Conservation (phyloP, 345 rosid species). For the Brassica napus region DNA sequence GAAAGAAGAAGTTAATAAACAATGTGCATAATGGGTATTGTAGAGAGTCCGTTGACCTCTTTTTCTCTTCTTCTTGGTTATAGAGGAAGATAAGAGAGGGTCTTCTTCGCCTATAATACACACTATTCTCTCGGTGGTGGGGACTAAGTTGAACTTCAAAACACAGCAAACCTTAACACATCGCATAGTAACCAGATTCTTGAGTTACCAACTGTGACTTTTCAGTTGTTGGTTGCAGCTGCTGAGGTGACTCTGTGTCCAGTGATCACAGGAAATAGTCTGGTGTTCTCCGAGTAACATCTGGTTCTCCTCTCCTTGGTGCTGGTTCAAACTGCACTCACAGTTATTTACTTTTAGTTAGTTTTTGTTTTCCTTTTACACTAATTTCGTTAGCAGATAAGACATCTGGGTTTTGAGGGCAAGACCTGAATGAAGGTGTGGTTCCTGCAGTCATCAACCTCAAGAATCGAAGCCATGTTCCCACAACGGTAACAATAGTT, state of each 20-base stretch:
- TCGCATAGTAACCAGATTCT: slow-evolving; percentile 13
- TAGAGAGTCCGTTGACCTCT: slow-evolving; percentile 18
- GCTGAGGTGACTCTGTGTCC: slow-evolving; percentile 27
- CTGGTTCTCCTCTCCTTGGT: slow-evolving; percentile 97
- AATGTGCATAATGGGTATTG: slow-evolving; percentile 28
- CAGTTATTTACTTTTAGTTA: neutral
- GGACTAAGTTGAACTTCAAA: slow-evolving; percentile 24
- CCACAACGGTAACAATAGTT: slow-evolving; percentile 98
- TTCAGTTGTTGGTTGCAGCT: slow-evolving; percentile 33
- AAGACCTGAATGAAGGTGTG: slow-evolving; percentile 96
- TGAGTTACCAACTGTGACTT: slow-evolving; percentile 22
- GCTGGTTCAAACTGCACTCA: slow-evolving; percentile 93
- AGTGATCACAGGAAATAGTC: slow-evolving; percentile 78
- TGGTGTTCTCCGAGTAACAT: slow-evolving; percentile 92
- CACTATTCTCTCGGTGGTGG: slow-evolving; percentile 32
- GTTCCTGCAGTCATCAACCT: slow-evolving; percentile 91
- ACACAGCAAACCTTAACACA: slow-evolving; percentile 20
- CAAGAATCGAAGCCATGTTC: slow-evolving; percentile 95
- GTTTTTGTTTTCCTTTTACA: neutral
- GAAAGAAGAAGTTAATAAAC: slow-evolving; percentile 34
- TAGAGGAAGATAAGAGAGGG: slow-evolving; percentile 35
- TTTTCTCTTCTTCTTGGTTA: slow-evolving; percentile 19
- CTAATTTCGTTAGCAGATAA: neutral
- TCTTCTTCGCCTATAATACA: slow-evolving; percentile 41
- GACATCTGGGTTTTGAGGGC: neutral